Conservation (phyloP, 2,329 filamentous ascomycete species). For the Penicillium sp. region DNA sequence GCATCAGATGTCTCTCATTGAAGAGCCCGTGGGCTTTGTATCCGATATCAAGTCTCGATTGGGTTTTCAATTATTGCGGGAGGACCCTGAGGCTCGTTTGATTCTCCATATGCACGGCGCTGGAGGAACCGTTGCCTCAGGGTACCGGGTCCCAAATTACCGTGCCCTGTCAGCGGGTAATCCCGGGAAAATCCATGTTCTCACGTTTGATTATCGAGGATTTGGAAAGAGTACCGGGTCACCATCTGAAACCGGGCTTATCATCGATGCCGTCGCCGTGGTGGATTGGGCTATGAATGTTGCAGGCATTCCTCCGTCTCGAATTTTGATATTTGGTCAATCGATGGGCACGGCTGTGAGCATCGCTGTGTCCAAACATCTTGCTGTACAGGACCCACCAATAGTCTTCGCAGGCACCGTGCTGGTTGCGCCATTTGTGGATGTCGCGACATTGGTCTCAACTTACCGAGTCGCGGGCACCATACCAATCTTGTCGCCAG, state of each 20-base stretch:
- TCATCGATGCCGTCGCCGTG: constrained; percentile 47
- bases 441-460: constrained; percentile 46
- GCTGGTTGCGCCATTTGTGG: constrained; percentile 50
- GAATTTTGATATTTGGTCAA: constrained; percentile 53
- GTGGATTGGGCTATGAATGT: constrained; percentile 48
- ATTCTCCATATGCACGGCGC: constrained; percentile 3
- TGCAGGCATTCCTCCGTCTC: constrained; percentile 45
- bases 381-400: constrained; percentile 37
- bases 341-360: constrained; percentile 51
- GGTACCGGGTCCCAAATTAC: constrained; percentile 8
- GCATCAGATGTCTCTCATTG: constrained; percentile 35
- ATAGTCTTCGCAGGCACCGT: constrained; percentile 48
- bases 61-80: constrained; percentile 39
- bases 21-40: constrained; percentile 32
- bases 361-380: constrained; percentile 39
- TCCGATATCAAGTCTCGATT: constrained; percentile 31
- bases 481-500: constrained; percentile 47
- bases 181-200: constrained; percentile 47
- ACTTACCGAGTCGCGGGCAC: constrained; percentile 52
- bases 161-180: constrained; percentile 18
- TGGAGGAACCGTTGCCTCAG: constrained; percentile 4
- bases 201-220: constrained; percentile 46
- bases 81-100: constrained; percentile 13
- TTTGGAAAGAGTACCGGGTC: constrained; percentile 48
- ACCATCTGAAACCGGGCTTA: constrained; percentile 49